phyloP scores from a whole-genome alignment of 176 grass and related monocot species.

The Rhipidocladum racemiflorum region DNA sequence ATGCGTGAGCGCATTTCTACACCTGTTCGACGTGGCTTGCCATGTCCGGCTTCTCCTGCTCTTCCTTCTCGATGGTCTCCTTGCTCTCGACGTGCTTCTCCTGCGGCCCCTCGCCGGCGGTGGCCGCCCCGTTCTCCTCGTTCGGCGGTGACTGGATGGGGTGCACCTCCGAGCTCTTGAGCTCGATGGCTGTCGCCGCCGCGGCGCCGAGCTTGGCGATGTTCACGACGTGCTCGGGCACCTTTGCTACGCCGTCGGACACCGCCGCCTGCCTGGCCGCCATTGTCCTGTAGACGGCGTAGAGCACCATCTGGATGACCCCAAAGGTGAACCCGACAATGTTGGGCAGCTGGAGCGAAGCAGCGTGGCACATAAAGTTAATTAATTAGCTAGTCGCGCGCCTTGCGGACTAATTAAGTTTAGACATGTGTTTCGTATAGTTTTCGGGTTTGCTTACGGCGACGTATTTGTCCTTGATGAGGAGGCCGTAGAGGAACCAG shows the following conservation, averaged over 20 bases:
- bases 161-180: background rate
- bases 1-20: background rate
- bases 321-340: conserved; percentile 59
- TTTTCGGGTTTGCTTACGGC: conserved; percentile 30
- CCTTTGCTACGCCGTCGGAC: background rate
- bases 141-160: background rate
- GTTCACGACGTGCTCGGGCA: conserved; percentile 34
- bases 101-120: background rate
- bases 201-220: conserved; percentile 17
- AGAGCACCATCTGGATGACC: conserved; percentile 57
- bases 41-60: background rate
- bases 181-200: background rate
- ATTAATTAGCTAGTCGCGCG: no score
- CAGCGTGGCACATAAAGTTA: no score
- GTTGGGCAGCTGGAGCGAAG: conserved; percentile 51
- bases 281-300: conserved; percentile 34
- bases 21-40: conserved; percentile 14
- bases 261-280: background rate
- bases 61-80: background rate
- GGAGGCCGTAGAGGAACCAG: conserved; percentile 83
- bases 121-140: background rate
- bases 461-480: conserved; percentile 78
- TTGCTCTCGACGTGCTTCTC: background rate
- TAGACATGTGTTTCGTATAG: background rate
- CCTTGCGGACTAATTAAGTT: no score